These are phyloP conservation scores for Leccinum arenicola DNA, from an alignment of 768 basidiomycete genomes.

Conservation along the genomic window DNA sequence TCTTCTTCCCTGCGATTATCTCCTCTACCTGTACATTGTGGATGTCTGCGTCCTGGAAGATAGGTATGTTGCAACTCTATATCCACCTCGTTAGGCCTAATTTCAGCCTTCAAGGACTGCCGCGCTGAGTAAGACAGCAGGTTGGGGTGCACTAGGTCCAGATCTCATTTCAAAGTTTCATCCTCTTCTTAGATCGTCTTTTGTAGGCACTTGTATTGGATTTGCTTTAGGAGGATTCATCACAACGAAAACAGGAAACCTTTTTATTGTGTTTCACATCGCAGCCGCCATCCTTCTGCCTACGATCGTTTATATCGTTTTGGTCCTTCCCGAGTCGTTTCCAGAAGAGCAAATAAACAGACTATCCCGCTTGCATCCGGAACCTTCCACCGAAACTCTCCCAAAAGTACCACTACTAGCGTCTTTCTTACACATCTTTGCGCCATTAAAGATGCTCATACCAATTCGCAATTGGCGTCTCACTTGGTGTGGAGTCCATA, in stretches of 20 bases:
- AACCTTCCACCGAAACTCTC: background rate
- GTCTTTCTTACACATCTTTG: constrained; percentile 14
- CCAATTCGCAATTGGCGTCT: constrained; percentile 31
- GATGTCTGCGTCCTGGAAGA: constrained; percentile 26
- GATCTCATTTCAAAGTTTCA: background rate
- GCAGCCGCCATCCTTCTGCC: constrained; percentile 11
- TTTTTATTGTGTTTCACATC: constrained; percentile 22
- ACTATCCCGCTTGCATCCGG: constrained; percentile 8
- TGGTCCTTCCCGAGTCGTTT: constrained; percentile 32
- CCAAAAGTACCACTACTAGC: background rate
- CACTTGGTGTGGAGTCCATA: constrained; percentile 27
- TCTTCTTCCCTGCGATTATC: constrained; percentile 12
- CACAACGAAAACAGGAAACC: constrained; percentile 25
- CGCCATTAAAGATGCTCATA: constrained; percentile 22
- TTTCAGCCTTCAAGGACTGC: constrained; percentile 19
- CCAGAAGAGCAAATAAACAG: constrained; percentile 21
- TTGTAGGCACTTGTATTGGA: constrained; percentile 25
- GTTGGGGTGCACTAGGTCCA: constrained; percentile 30
- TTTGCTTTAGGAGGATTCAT: constrained; percentile 29
- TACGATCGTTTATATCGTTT: constrained; percentile 21
- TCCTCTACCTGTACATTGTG: constrained; percentile 29
- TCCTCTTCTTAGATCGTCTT: background rate
- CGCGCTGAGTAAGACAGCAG: constrained; percentile 23
- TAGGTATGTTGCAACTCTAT: constrained; percentile 12
- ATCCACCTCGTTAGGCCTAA: constrained; percentile 5